Conservation (phyloP, 164 flowering plant genomes). For the Taxillus chinensis region DNA sequence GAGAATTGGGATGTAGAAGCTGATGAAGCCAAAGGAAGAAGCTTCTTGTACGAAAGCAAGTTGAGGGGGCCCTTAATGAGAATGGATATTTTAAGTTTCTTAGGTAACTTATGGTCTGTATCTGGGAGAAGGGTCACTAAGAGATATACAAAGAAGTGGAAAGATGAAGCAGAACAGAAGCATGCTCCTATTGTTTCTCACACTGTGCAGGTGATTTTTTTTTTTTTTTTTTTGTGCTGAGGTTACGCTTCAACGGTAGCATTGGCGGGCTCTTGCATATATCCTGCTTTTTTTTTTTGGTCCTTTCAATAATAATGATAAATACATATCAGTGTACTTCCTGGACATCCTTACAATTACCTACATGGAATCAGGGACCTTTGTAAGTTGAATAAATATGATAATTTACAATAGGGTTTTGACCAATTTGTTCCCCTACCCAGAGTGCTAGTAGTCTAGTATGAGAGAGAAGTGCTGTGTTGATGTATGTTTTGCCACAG, state of each 20-base stretch:
- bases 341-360: no score
- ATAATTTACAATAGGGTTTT: no score
- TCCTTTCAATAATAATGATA: no score
- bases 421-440: no score
- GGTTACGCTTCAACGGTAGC: not conserved
- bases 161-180: slow-evolving; percentile 43
- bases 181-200: slow-evolving; percentile 18
- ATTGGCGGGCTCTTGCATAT: not conserved
- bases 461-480: no score
- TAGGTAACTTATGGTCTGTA: slow-evolving; percentile 19
- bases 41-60: slow-evolving; percentile 19
- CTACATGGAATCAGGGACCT: no score
- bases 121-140: slow-evolving; percentile 14
- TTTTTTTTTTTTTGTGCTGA: no score
- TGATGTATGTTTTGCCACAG: no score
- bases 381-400: no score
- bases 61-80: slow-evolving; percentile 13
- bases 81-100: slow-evolving; percentile 16
- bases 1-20: slow-evolving; percentile 26
- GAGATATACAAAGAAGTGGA: slow-evolving; percentile 29
- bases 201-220: slow-evolving; percentile 20
- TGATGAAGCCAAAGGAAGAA: slow-evolving; percentile 15
- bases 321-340: no score
- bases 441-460: no score
- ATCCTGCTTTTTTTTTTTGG: not conserved